Base-by-base conservation (phyloP, 257 asterid genomes). In the Eucommia ulmoides region DNA sequence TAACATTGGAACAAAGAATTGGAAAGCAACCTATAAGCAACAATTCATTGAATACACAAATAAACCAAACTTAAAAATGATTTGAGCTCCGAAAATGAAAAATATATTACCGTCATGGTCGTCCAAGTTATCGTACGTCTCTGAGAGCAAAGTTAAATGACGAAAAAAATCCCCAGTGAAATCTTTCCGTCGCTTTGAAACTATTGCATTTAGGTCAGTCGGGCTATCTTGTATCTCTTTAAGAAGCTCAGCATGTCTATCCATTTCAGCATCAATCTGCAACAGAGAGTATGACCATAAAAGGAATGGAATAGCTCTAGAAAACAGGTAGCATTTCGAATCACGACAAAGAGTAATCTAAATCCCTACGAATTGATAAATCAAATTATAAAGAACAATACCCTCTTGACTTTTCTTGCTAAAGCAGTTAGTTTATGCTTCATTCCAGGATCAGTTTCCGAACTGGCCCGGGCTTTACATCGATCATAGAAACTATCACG, bases 221-320 rank as follows among this genome's bases (percentile, higher is more conserved):
- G 97, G 95, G 61, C 51, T 75, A 52, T 79, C 95, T 73, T 79
- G 79, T 61, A 88, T 62, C 76, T 84, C 93, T 52, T 77, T 77
- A n/a, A 84, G 74, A 50, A 88, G 87, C 24, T 71, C 78, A 45
- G 64, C 35, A 66, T 88, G 87, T 67, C 66, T 72, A 23, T 77
- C 93, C 87, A 88, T 84, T 71, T 84, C 97, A 58, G 81, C 94
- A 59, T 88, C 95, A 74, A 88, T 84, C 95, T 88, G 85, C 73
- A 79, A 60, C 25, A 22, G 54, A 38, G 58, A 66, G 45, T 59
- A 41, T 52, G 59, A 68, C 71, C 74, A 70, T n/a, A 66, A 26
- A 45, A 41, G 52, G 19, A 51, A 12, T 44, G 8, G 35, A 19
- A 20, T 47, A 26, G 42, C 18, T 22, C 16, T 24, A 18, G 26